Evolutionary conservation across 2,329 filamentous ascomycete genomes (phyloP).

Genomic region (Dissoconium aciculare): DNA sequence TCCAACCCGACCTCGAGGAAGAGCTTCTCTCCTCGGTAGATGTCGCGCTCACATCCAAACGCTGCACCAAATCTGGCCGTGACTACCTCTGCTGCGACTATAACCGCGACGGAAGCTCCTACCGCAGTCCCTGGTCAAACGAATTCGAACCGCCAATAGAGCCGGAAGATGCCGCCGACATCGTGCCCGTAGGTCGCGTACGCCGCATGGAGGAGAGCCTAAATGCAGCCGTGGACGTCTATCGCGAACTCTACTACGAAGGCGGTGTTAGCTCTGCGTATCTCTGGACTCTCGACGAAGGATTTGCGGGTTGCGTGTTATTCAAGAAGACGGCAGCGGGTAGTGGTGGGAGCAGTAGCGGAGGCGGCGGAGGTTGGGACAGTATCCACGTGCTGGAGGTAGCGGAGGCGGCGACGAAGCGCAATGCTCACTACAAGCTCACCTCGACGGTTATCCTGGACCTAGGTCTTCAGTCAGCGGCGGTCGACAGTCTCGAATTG

Average conservation of each 20-base stretch:
- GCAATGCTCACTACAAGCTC: slow-evolving; percentile 90
- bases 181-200: slow-evolving; percentile 77
- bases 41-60: slow-evolving; percentile 74
- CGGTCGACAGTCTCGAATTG: slow-evolving; percentile 74
- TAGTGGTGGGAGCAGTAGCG: slow-evolving; percentile 6
- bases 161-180: slow-evolving; percentile 57
- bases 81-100: slow-evolving; percentile 99
- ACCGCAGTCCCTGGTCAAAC: slow-evolving; percentile 97
- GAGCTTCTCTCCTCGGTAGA: slow-evolving; percentile 96
- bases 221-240: slow-evolving; percentile 94
- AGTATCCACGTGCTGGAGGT: slow-evolving; percentile 98
- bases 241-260: slow-evolving; percentile 92
- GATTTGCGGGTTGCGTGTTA: slow-evolving; percentile 88
- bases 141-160: slow-evolving; percentile 88
- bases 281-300: slow-evolving; percentile 96
- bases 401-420: slow-evolving; percentile 59
- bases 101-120: slow-evolving; percentile 96
- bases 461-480: slow-evolving; percentile 52
- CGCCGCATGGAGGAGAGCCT: slow-evolving; percentile 86
- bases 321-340: slow-evolving; percentile 67
- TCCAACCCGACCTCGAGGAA: slow-evolving; percentile 86
- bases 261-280: slow-evolving; percentile 93
- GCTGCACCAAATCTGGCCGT: slow-evolving; percentile 75
- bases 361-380: slow-evolving; percentile 56
- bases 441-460: slow-evolving; percentile 93